A percentile compares a stretch with the other conserved stretches of the same genome.
These are phyloP conservation scores for Botrytis cinerea DNA, from an alignment of 2,329 filamentous ascomycete genomes.

Conservation along the genomic window DNA sequence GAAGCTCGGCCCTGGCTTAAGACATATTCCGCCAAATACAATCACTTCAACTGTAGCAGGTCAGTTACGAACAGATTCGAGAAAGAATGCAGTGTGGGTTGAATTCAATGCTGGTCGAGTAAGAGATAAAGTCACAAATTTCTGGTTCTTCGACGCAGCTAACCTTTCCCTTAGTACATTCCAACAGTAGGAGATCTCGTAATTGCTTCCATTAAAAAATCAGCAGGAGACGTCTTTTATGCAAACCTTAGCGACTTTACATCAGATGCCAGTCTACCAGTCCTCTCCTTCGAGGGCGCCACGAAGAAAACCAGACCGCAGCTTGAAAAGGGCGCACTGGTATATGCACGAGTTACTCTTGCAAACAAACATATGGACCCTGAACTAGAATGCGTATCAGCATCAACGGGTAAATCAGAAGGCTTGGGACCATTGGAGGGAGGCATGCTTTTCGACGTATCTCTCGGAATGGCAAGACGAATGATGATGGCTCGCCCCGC, in stretches of 20 bases:
- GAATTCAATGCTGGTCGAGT: conserved; percentile 72
- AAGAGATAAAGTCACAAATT: conserved; percentile 38
- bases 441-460: conserved; percentile 85
- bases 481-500: conserved; percentile 66
- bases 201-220: conserved; percentile 80
- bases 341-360: conserved; percentile 82
- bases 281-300: conserved; percentile 89
- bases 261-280: conserved; percentile 69
- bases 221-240: conserved; percentile 74
- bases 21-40: conserved; percentile 74
- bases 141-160: neutral
- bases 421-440: conserved; percentile 81
- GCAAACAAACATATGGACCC: conserved; percentile 83
- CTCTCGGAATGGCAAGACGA: conserved; percentile 77
- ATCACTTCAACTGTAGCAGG: conserved; percentile 70
- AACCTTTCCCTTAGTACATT: conserved; percentile 62
- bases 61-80: conserved; percentile 65
- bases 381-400: conserved; percentile 86
- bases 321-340: conserved; percentile 71
- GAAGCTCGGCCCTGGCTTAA: conserved; percentile 80
- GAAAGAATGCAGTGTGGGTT: conserved; percentile 78
- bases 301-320: conserved; percentile 89
- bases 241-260: conserved; percentile 71
- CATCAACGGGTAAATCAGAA: conserved; percentile 83
- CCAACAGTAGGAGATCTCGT: conserved; percentile 82